Base-by-base conservation (phyloP, 495 filamentous ascomycete species). In the Penicillium coprophilum region DNA sequence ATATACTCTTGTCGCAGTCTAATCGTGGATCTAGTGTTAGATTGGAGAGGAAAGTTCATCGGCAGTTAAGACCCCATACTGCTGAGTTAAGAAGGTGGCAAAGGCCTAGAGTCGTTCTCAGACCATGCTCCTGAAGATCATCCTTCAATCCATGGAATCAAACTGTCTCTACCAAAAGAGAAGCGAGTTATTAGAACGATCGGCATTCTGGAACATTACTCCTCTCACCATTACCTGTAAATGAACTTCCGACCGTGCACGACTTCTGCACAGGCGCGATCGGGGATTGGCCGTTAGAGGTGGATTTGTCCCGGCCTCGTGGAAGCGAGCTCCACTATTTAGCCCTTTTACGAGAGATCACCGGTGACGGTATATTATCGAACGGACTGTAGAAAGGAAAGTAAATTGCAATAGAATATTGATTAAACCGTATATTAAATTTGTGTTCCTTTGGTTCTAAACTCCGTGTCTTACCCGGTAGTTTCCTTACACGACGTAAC, bases 301-400 rank as follows among this genome's bases (percentile, higher is more conserved):
- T 59, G 59, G 58, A 48, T 57, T 51, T 44, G 28, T 62, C 59
- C 59, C 59, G 57, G 48, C 60, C 63, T 66, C 65, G 63, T 68
- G 65, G 65, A 66, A 68, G 65, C 65, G 65, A 68, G 53, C 43
- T 58, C 65, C 65, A 68, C 65, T 52, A 24, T 63, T 55, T 60
- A 51, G 49, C 53, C 53, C 30, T 58, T 58, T 60, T 61, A 46
- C 46, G 47, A 34, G 56, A 54, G 65, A 67, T 65, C 65, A 57
- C 57, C 57, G 62, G 41, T 46, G 53, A 30, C 23, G 32, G 24
- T 50, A 8, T 7, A 19, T 41, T 43, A 24, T 30, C 36, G 30
- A 28, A 44, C 11, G 13, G 31, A 20, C 46, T 46, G 27, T 13
- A 9, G n/a, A 34, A 46, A 7, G 41, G 30, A 20, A 13, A 24